Evolutionary conservation across 805 yeast genomes (phyloP).

Genomic region (Barnettozyma sp.): DNA sequence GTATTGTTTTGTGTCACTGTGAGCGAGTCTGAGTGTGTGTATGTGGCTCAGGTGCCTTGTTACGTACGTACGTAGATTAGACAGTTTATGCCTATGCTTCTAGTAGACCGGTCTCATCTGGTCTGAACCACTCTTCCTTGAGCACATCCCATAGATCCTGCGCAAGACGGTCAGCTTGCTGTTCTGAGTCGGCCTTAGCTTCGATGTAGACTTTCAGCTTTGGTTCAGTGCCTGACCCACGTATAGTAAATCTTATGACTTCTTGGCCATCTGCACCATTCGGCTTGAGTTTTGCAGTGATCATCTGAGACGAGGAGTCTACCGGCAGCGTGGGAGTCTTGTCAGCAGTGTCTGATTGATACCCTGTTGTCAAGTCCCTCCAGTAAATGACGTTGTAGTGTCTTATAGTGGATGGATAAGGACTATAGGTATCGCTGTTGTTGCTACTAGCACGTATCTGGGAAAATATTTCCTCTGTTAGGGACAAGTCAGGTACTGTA

Average conservation of each 20-base stretch:
- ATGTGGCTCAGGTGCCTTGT: too few species aligned
- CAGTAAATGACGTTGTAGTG: conserved; percentile 33
- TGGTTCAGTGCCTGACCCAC: conserved; percentile 98
- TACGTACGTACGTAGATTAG: too few species aligned
- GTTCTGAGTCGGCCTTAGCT: conserved; percentile 46
- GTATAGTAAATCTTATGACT: conserved; percentile 64
- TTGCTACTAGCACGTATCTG: conserved; percentile 39
- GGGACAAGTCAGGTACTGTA: conserved; percentile 45
- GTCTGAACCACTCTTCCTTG: conserved; percentile 60
- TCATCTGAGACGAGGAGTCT: conserved; percentile 78
- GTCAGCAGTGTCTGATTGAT: conserved; percentile 59
- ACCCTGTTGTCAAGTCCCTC: conserved; percentile 84
- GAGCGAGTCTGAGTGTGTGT: too few species aligned
- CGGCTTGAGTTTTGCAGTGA: conserved; percentile 58
- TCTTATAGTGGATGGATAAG: conserved; percentile 33
- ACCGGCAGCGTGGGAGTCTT: conserved; percentile 59
- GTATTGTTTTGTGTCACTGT: too few species aligned
- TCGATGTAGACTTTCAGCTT: conserved; percentile 89
- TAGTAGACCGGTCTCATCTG: conserved; percentile 37
- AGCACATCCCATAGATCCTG: conserved; percentile 59
- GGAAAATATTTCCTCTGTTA: conserved; percentile 50
- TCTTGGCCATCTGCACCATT: conserved; percentile 21
- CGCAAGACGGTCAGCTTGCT: conserved; percentile 46
- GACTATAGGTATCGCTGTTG: conserved; percentile 16
- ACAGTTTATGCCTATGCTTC: conserved; percentile 3